Conservation (phyloP, 768 basidiomycete species). For the Tulasnella sp. region DNA sequence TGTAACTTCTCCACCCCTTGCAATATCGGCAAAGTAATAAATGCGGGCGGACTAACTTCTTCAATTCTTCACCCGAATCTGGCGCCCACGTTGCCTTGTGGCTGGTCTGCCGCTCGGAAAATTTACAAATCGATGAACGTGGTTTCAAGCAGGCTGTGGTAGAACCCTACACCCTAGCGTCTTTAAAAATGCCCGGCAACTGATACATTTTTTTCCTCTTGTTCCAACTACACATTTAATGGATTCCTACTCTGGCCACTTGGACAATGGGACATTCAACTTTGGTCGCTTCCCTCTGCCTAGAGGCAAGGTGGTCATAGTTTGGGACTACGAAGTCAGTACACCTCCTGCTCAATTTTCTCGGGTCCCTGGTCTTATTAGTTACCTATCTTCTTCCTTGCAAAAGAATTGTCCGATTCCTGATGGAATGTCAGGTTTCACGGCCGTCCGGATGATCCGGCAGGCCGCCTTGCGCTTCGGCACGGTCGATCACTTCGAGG, state of each 20-base stretch:
- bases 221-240: too few relatives aligned
- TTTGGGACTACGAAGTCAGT: background rate
- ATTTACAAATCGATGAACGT: background rate
- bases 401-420: conserved; percentile 30
- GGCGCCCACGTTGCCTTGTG: background rate
- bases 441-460: conserved; percentile 9
- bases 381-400: background rate
- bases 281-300: background rate
- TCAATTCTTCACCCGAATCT: background rate
- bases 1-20: too few relatives aligned
- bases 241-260: background rate
- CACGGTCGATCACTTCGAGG: conserved; percentile 42
- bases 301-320: background rate
- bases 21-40: too few relatives aligned
- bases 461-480: conserved; percentile 11
- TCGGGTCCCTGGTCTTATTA: background rate
- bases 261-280: background rate
- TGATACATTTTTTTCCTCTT: background rate
- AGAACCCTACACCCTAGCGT: background rate
- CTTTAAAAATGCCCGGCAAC: background rate
- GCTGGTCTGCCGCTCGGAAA: background rate
- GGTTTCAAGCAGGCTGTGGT: background rate
- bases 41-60: background rate
- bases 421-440: conserved; percentile 29
- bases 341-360: too few relatives aligned